phyloP scores from a whole-genome alignment of 2,329 filamentous ascomycete genomes.

The Trichoderma sp. region DNA sequence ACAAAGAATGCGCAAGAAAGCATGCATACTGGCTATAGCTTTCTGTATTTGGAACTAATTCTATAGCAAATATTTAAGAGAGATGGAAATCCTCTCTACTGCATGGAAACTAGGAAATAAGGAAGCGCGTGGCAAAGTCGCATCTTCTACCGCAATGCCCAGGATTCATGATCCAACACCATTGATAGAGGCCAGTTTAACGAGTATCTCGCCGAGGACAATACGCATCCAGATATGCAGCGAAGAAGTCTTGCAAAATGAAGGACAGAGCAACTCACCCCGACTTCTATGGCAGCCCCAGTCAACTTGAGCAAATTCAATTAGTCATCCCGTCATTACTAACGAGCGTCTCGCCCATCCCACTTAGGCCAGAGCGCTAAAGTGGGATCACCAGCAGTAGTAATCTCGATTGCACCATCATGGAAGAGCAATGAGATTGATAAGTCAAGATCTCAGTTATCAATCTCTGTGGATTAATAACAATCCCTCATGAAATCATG shows the following conservation, averaged over 20 bases:
- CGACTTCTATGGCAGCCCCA: neutral
- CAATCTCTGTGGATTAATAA: neutral
- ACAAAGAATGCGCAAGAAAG: neutral
- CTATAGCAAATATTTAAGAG: neutral
- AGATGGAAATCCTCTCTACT: neutral
- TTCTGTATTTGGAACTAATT: neutral
- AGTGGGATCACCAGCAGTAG: neutral
- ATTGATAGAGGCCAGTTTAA: neutral
- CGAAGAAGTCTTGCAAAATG: neutral
- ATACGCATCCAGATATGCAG: neutral
- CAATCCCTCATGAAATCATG: neutral
- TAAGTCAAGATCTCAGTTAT: neutral
- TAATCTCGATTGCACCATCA: neutral
- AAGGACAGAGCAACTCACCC: neutral
- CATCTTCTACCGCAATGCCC: neutral
- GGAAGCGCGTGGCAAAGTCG: neutral
- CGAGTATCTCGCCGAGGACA: neutral
- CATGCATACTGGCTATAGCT: neutral
- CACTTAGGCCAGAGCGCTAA: neutral
- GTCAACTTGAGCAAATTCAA: neutral
- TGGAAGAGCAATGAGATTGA: neutral
- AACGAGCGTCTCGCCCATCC: neutral
- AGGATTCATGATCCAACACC: neutral
- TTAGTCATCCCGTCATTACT: neutral
- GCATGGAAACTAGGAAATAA: neutral